Conservation (phyloP, 1,139 yeast species). For the Suhomyces yuchorum region DNA sequence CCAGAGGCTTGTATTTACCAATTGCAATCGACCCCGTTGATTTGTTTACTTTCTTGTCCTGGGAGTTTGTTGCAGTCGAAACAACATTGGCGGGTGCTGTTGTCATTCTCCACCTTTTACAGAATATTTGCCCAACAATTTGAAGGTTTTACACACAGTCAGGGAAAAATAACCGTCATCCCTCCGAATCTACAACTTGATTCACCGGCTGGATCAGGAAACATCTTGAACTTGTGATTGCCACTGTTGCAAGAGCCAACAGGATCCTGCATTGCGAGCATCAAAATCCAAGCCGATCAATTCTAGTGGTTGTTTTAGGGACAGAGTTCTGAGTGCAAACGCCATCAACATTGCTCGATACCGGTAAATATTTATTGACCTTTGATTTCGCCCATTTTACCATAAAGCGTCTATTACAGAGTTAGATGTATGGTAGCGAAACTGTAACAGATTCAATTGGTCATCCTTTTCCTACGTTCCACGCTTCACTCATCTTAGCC, state of each 20-base stretch:
- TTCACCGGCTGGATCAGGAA: not conserved
- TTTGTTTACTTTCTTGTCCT: not conserved
- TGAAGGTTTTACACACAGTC: not conserved
- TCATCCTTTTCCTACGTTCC: too few relatives aligned
- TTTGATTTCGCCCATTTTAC: too few relatives aligned
- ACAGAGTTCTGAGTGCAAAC: not conserved
- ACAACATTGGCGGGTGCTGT: not conserved
- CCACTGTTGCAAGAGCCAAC: too few relatives aligned
- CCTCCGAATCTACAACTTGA: not conserved
- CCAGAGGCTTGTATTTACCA: not conserved
- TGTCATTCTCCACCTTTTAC: not conserved
- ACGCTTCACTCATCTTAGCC: too few relatives aligned
- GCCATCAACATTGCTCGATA: not conserved
- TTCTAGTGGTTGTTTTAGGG: not conserved
- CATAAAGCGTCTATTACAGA: too few relatives aligned
- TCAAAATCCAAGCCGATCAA: not conserved
- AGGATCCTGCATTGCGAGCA: too few relatives aligned
- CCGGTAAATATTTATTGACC: too few relatives aligned
- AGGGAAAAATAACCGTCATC: not conserved
- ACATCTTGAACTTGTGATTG: not conserved
- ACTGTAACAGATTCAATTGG: too few relatives aligned
- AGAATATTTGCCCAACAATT: not conserved
- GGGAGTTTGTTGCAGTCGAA: not conserved
- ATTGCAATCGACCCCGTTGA: not conserved
- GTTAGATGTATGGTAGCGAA: too few relatives aligned